Base-by-base conservation (phyloP, 345 rosid genomes). In the Psidium guajava region DNA sequence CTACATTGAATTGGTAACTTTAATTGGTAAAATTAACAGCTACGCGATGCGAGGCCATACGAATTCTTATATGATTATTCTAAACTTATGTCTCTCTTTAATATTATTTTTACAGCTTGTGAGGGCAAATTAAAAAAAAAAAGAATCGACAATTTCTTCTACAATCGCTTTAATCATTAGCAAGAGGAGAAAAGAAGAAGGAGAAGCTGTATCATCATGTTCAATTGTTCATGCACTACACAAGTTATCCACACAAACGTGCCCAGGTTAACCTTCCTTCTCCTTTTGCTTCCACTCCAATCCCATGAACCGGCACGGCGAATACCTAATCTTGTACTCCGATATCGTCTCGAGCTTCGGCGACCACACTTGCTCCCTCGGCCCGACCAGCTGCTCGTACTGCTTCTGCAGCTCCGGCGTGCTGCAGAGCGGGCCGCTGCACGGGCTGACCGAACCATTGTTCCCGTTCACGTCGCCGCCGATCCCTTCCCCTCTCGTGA, bases 331-430 rank as follows among this genome's bases (percentile, higher is more conserved):
- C 51, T 86, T 91, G 44, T 87, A 44, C 87, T 91, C 93, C 6
- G 90, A 82, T 52, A 91, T 91, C n/a, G 93, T 89, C 83, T 91
- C 90, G 15, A 91, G 89, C 88, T 90, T 91, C 32, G 93, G 93
- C 54, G 93, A 91, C 93, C 93, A 91, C 2, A 86, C 83, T 56
- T 90, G 91, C 51, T 87, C 90, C 58, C 75, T 90, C 40, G 87
- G 80, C 86, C 93, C 87, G 58, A 91, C 93, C 54, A 91, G 85
- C 85, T 85, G 91, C 54, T 87, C 89, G 83, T 91, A 91, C 52
- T 90, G 90, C 84, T 91, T 91, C 83, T 86, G 89, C 88, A 91
- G 82, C 86, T 91, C 93, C 50, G 93, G 93, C 32, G 93, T 91
- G 86, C 91, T 91, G 57, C 92, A 91, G 6, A 91, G 89, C 55